Conservation (phyloP, 257 asterid species). For the Primulina tabacum region DNA sequence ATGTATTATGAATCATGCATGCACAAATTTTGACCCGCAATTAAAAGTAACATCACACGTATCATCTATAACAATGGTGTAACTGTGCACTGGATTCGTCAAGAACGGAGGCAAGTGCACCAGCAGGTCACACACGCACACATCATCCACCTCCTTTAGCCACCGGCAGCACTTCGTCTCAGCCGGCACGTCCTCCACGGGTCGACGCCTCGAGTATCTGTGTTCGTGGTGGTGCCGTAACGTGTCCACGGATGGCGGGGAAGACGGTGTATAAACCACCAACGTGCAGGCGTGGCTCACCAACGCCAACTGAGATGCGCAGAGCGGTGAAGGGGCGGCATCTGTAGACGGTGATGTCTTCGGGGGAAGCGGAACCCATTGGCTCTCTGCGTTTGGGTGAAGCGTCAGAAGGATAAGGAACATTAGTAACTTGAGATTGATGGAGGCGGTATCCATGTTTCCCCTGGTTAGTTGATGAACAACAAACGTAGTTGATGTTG, state of each 20-base stretch:
- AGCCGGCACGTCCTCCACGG: neutral
- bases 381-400: neutral
- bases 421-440: neutral
- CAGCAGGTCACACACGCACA: neutral
- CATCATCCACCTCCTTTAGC: neutral
- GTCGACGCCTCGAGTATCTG: neutral
- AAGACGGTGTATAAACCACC: neutral
- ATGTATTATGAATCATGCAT: neutral
- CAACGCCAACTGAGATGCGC: neutral
- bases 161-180: neutral
- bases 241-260: neutral
- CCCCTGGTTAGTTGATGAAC: neutral
- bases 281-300: neutral
- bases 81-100: neutral
- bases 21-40: neutral
- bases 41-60: neutral
- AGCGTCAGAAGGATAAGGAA: neutral
- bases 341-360: neutral
- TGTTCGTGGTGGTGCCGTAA: neutral
- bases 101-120: neutral
- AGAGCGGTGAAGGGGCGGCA: neutral
- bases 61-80: neutral
- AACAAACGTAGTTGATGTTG: neutral
- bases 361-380: neutral
- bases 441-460: neutral